A percentile compares a stretch with the other conserved stretches of the same genome.
phyloP scores from a whole-genome alignment of 495 filamentous ascomycete genomes.

The Beverwykella pulmonaria region DNA sequence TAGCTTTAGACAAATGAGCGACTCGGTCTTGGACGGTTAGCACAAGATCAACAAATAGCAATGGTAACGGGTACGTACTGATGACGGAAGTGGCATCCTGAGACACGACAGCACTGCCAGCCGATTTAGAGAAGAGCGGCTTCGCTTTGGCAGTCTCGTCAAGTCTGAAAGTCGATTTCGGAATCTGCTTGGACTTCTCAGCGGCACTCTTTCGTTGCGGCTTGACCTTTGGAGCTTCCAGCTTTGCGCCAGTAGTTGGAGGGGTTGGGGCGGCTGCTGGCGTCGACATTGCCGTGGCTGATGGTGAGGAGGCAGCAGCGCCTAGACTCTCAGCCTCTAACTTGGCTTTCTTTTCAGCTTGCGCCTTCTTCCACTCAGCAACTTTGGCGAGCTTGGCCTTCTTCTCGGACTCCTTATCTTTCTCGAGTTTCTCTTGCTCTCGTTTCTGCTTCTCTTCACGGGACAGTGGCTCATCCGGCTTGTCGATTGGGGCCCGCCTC shows the following conservation, averaged over 20 bases:
- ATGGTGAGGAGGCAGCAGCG: not conserved
- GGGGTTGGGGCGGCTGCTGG: constrained; percentile 8
- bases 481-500: constrained; percentile 10
- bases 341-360: constrained; percentile 11
- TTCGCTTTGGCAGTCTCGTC: constrained; percentile 7
- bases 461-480: constrained; percentile 55
- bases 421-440: constrained; percentile 70
- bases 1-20: constrained; percentile 58
- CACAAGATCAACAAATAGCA: not conserved
- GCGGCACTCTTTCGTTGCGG: not conserved
- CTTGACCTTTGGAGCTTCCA: not conserved
- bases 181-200: constrained; percentile 14
- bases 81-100: constrained; percentile 66
- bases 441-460: constrained; percentile 79
- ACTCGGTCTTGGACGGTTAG: constrained; percentile 44
- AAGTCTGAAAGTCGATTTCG: constrained; percentile 12
- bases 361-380: constrained; percentile 16
- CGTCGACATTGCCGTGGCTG: constrained; percentile 2
- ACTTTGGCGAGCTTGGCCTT: constrained; percentile 57
- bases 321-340: not conserved
- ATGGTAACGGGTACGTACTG: constrained; percentile 62
- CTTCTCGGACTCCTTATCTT: constrained; percentile 75
- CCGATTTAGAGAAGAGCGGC: constrained; percentile 5
- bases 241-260: not conserved
- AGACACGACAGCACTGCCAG: constrained; percentile 37